These are phyloP conservation scores for Fusarium cyanostomum DNA, from an alignment of 2,329 filamentous ascomycete genomes.

Conservation along the genomic window DNA sequence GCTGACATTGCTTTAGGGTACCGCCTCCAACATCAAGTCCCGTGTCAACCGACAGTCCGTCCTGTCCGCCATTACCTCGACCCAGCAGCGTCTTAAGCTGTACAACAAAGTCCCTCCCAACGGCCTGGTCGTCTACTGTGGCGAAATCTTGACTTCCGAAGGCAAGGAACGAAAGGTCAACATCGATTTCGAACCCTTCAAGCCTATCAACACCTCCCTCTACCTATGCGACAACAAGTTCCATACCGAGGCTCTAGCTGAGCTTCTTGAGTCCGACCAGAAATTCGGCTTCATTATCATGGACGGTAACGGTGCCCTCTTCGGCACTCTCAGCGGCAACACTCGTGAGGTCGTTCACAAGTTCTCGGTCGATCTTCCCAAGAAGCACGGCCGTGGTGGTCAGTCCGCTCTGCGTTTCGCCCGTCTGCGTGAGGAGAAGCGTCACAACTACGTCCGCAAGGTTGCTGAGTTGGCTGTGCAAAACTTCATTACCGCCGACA, in stretches of 20 bases:
- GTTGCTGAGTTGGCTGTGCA: constrained; percentile 97
- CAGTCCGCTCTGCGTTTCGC: constrained; percentile 99
- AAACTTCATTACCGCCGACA: constrained; percentile 98
- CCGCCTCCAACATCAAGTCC: constrained; percentile 99
- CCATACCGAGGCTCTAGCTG: constrained; percentile 95
- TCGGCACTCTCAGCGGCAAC: constrained; percentile 96
- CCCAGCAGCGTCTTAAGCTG: constrained; percentile 97
- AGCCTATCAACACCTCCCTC: constrained; percentile 99
- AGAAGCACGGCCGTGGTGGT: constrained; percentile 99
- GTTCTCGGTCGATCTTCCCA: constrained; percentile 97
- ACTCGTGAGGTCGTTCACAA: constrained; percentile 97
- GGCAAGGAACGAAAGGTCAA: constrained; percentile 99
- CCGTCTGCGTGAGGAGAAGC: constrained; percentile 98
- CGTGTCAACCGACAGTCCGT: constrained; percentile 99
- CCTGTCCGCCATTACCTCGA: constrained; percentile 97
- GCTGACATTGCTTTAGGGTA: constrained; percentile 71
- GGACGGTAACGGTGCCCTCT: constrained; percentile 98
- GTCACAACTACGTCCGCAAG: constrained; percentile 99
- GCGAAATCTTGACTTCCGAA: constrained; percentile 99
- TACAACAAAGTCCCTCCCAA: constrained; percentile 99
- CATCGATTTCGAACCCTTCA: constrained; percentile 99
- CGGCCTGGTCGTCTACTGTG: constrained; percentile 97
- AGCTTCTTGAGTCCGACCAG: constrained; percentile 97
- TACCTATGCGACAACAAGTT: constrained; percentile 99
- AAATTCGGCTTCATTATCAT: constrained; percentile 99